A percentile compares a stretch with the other conserved stretches of the same genome.
phyloP scores from a whole-genome alignment of 2,329 filamentous ascomycete species.

The Stachybotrys echinatus region DNA sequence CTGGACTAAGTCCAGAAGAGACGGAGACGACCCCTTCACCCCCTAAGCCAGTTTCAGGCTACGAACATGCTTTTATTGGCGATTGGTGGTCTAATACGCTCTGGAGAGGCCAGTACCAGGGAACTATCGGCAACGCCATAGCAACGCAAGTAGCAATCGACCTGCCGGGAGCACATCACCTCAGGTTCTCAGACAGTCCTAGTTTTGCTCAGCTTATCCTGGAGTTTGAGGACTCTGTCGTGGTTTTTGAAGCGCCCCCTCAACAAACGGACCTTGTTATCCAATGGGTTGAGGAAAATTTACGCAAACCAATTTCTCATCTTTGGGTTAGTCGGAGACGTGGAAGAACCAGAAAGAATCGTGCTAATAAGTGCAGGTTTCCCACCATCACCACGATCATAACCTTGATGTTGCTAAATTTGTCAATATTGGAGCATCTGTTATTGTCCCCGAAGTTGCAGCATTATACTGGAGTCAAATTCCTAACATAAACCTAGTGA shows the following conservation, averaged over 20 bases:
- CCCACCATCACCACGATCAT: constrained; percentile 4
- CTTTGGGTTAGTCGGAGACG: constrained; percentile 6
- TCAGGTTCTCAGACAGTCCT: not conserved
- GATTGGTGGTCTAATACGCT: constrained; percentile 7
- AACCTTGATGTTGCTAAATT: constrained; percentile 3
- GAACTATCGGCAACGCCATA: constrained; percentile 2
- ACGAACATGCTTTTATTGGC: constrained; percentile 6
- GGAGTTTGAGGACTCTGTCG: constrained; percentile 8
- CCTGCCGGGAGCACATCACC: not conserved
- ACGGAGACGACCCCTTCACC: not conserved
- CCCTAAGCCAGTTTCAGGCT: constrained; percentile 1
- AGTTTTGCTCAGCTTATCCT: constrained; percentile 5
- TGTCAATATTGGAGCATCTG: constrained; percentile 1
- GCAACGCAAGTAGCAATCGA: not conserved
- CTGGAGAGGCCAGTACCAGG: constrained; percentile 7
- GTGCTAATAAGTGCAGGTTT: constrained; percentile 1
- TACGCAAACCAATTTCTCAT: constrained; percentile 8
- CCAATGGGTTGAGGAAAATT: constrained; percentile 7
- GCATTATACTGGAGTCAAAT: constrained; percentile 2
- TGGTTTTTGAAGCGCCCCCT: constrained; percentile 10
- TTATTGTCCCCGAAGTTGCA: constrained; percentile 3
- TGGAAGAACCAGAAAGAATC: not conserved
- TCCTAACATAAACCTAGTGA: constrained; percentile 1
- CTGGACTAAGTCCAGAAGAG: not conserved
- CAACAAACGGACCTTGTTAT: constrained; percentile 12